Evolutionary conservation across 164 flowering plant species (phyloP).

Genomic region (Vitis amurensis): DNA sequence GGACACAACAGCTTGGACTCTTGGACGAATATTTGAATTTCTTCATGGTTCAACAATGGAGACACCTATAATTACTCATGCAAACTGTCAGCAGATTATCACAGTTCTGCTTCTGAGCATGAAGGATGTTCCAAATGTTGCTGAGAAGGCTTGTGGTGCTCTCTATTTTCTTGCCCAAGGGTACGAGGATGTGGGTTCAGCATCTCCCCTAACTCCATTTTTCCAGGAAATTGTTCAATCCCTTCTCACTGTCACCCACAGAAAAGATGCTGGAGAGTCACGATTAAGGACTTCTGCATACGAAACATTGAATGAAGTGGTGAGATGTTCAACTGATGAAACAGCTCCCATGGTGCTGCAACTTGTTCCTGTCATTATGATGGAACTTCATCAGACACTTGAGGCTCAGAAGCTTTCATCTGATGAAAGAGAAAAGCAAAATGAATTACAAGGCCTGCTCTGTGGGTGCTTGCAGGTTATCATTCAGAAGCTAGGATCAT

Average conservation of each 20-base stretch:
- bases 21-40: constrained; percentile 69
- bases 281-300: constrained; percentile 66
- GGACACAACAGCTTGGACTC: constrained; percentile 79
- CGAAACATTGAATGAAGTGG: constrained; percentile 73
- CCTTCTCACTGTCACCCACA: constrained; percentile 55
- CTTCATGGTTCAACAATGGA: constrained; percentile 57
- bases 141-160: constrained; percentile 78
- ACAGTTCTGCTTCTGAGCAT: constrained; percentile 63
- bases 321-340: constrained; percentile 69
- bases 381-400: constrained; percentile 61
- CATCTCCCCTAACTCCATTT: constrained; percentile 63
- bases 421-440: constrained; percentile 60
- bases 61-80: constrained; percentile 48
- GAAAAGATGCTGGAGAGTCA: constrained; percentile 72
- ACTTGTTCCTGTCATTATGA: constrained; percentile 57
- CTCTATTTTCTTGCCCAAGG: constrained; percentile 76
- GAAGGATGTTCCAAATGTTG: constrained; percentile 71
- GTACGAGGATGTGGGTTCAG: constrained; percentile 47
- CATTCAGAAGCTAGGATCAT: constrained; percentile 62
- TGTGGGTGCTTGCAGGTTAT: constrained; percentile 75
- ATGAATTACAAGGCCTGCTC: constrained; percentile 64
- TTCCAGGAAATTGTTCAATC: constrained; percentile 65
- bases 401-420: constrained; percentile 56
- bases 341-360: constrained; percentile 59
- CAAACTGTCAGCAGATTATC: constrained; percentile 60